Percentiles rank a stretch among this genome's conserved stretches.
Evolutionary conservation across 2,329 filamentous ascomycete genomes (phyloP).

Genomic region (Tricladium varicosporioides): DNA sequence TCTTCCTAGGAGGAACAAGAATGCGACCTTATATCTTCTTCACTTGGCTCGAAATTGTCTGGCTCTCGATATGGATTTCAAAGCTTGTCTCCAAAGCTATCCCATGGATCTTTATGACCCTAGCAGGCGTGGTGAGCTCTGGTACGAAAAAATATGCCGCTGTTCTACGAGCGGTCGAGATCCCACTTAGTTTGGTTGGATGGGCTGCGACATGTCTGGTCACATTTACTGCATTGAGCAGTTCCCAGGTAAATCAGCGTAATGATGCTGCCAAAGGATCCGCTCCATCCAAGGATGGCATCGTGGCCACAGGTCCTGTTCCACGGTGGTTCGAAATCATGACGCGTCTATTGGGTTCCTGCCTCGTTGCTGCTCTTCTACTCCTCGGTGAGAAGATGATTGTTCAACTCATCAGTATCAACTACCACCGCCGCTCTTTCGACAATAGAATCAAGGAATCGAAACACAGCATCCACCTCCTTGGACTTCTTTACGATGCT

Average conservation of each 20-base stretch:
- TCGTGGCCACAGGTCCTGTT: background rate
- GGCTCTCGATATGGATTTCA: constrained; percentile 65
- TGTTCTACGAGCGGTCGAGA: constrained; percentile 61
- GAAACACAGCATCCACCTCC: constrained; percentile 78
- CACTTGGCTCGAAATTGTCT: constrained; percentile 67
- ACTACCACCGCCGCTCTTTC: constrained; percentile 83
- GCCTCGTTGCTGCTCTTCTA: constrained; percentile 66
- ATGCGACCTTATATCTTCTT: constrained; percentile 60
- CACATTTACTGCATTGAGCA: constrained; percentile 58
- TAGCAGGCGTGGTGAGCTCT: constrained; percentile 66
- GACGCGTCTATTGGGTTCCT: constrained; percentile 63
- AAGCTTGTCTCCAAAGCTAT: constrained; percentile 63
- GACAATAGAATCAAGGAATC: constrained; percentile 81
- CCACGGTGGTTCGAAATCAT: constrained; percentile 55
- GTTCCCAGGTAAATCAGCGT: constrained; percentile 11
- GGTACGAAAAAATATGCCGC: constrained; percentile 70
- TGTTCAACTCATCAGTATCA: constrained; percentile 80
- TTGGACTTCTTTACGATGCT: constrained; percentile 86
- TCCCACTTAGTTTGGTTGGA: constrained; percentile 66
- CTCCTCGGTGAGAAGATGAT: constrained; percentile 75
- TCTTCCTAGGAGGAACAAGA: constrained; percentile 32
- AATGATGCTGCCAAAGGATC: background rate
- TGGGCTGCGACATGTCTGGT: constrained; percentile 64
- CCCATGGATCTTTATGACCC: constrained; percentile 64
- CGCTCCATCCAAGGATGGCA: background rate